Percentiles rank a stretch among this genome's conserved stretches.
These are phyloP conservation scores for Marasmius fiardii DNA, from an alignment of 1,284 basidiomycete genomes.

Conservation along the genomic window DNA sequence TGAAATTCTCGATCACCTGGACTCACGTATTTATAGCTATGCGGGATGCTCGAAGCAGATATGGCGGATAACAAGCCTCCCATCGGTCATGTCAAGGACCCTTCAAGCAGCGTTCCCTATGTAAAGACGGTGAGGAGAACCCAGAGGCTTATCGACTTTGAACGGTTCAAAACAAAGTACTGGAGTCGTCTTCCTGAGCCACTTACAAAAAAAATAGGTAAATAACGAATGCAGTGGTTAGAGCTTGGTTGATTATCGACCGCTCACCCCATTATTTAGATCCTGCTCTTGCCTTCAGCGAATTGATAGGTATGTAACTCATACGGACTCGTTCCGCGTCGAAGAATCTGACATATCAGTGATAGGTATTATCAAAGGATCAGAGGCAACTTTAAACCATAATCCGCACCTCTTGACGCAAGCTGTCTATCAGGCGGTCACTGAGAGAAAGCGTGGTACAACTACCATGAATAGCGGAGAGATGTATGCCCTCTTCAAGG, in stretches of 20 bases:
- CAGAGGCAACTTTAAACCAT: constrained; percentile 41
- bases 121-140: not conserved
- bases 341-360: not conserved
- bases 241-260: not conserved
- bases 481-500: constrained; percentile 55
- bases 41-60: constrained; percentile 39
- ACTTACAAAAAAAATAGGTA: constrained; percentile 55
- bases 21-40: constrained; percentile 32
- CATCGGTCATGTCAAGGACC: no score
- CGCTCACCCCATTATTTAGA: constrained; percentile 32
- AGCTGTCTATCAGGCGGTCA: constrained; percentile 43
- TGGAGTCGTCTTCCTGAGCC: constrained; percentile 63
- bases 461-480: constrained; percentile 46
- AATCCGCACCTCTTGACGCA: constrained; percentile 37
- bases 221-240: constrained; percentile 4
- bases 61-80: constrained; percentile 18
- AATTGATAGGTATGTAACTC: constrained; percentile 55
- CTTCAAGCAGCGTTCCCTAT: not conserved
- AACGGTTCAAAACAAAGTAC: constrained; percentile 49
- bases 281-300: constrained; percentile 62
- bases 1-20: constrained; percentile 8
- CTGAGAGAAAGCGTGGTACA: constrained; percentile 48
- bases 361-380: constrained; percentile 66
- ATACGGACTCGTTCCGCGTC: not conserved
- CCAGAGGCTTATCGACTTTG: constrained; percentile 40